Evolutionary conservation across 768 basidiomycete species (phyloP), one percentile per base, ranked within the genome.

Genomic region (Psilocybe azurescens): DNA sequence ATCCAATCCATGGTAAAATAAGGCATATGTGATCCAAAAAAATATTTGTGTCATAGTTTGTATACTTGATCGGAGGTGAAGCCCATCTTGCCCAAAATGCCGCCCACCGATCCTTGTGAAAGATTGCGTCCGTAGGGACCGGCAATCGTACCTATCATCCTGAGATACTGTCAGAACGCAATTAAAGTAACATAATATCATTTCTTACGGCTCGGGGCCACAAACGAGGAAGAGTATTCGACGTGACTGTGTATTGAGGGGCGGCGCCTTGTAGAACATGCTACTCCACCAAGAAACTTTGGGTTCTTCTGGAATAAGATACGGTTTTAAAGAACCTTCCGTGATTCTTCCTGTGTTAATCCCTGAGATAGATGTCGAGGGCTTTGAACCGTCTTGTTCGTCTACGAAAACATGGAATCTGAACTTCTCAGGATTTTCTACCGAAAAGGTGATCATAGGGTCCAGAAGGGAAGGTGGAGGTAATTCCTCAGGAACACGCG

Each of bases 151-250:
- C 72, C 77, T 53, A 94, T 81, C 93, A 94, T 93, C 52, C 93
- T 94, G 67, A 9, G 59, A 44, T 62, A 30, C 38, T 47, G 41
- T 65, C 28, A 56, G 62, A 60, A 41, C 7, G 52, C 14, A 18
- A 13, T 29, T 61, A 61, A 51, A 20, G 56, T 20, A 29, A 32
- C 7, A 46, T 38, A 65, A 39, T 18, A 58, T n/a, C 16, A 47
- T 59, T 28, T 74, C 89, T 69, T 73, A 94, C 93, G 82, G 81
- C 63, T 94, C 90, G n/a, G 93, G 94, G 29, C 93, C 93, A 73
- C 91, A 95, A 3, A 95, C 84, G 11, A 95, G 74, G 70, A 94
- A 89, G 59, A 94, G 75, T 49, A 77, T 84, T 66, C 79, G 83
- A 56, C 73, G 73, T 53, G 67, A 64, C 32, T 64, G 53, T 16